Base-by-base conservation (phyloP, 306 rosid genomes). In the Vachellia pachyceras region DNA sequence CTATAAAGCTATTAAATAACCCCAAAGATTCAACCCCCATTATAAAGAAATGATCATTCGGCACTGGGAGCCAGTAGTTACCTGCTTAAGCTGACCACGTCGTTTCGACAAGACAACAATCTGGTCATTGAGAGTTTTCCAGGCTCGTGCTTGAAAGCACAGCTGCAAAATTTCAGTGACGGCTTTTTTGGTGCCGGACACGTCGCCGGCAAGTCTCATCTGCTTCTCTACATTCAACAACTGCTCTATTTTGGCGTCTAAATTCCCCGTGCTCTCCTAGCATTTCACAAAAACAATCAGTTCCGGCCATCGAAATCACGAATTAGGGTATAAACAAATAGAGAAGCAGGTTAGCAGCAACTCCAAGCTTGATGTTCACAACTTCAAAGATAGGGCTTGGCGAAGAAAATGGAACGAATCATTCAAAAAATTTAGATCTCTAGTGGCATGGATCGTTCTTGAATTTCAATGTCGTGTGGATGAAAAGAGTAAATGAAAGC, bases 31-130 rank as follows among this genome's bases (percentile, higher is more conserved):
- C n/a, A n/a, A n/a, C n/a, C n/a, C n/a, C n/a, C n/a, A n/a, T n/a
- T n/a, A n/a, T n/a, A n/a, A n/a, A n/a, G n/a, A n/a, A n/a, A 54
- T 14, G 49, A 66, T n/a, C 58, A 25, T 25, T 3, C 22, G 25
- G 23, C 13, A 47, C 7, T 15, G 23, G 44, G 49, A 0, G 36
- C 66, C n/a, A 45, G 11, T 18, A 50, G 14, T 9, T 14, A 69
- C 98, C 97, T 94, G 98, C 86, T 90, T 94, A 65, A 91, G 95
- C 82, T 94, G 98, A 80, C 98, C 97, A 44, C 97, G 98, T 44
- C 98, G 98, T 76, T 94, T 94, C 9, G 97, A 91, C 69, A 94
- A 71, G n/a, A 94, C 89, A 23, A 89, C 47, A 90, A 94, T 94
- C 90, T 94, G 97, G 72, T 94, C 97, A 50, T 89, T 94, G 72